Base-by-base conservation (phyloP, 2,329 filamentous ascomycete genomes). In the Dactylellina drechsleri region DNA sequence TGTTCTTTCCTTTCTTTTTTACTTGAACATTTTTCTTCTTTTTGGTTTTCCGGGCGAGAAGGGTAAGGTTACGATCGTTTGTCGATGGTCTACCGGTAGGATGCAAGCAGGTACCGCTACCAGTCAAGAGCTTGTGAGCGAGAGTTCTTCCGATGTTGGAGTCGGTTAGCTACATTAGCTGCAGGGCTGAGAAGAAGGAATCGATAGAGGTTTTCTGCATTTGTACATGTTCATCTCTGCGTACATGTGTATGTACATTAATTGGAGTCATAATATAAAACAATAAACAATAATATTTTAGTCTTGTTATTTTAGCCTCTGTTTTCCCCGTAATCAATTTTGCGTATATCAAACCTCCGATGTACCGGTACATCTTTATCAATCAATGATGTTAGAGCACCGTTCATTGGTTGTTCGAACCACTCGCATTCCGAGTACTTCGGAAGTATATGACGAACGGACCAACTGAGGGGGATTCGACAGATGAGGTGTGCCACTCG, bases 381-480 rank as follows among this genome's bases (percentile, higher is more conserved):
- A n/a, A 47, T n/a, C 13, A 36, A 36, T 10, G 2, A 8, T 36
- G 6, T 36, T 36, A 8, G 5, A 7, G 31, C 23, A 36, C 10
- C 6, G 1, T 18, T 47, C n/a, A 47, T 47, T 18, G 13, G 16
- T 6, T 10, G 13, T 47, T 13, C 3, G n/a, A 3, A 6, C 2
- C 1, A 2, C 23, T 54, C 8, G 2, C 26, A 31, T 41, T 49
- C 57, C 57, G 57, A n/a, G 36, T 43, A 18, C 8, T 41, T 65
- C 61, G 61, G 61, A 50, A 65, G 56, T 65, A 65, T 54, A 65
- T 65, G 59, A 64, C 59, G 59, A 64, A 43, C 43, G 40, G 12
- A 5, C 23, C 41, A 23, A n/a, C 40, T 49, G 20, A 13, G 16
- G 8, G 8, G 20, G 2, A n/a, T 16, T 43, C 20, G 26, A 23